Evolutionary conservation across 352 stramenopile species (phyloP).

Genomic region (Saprolegnia parasitica): DNA sequence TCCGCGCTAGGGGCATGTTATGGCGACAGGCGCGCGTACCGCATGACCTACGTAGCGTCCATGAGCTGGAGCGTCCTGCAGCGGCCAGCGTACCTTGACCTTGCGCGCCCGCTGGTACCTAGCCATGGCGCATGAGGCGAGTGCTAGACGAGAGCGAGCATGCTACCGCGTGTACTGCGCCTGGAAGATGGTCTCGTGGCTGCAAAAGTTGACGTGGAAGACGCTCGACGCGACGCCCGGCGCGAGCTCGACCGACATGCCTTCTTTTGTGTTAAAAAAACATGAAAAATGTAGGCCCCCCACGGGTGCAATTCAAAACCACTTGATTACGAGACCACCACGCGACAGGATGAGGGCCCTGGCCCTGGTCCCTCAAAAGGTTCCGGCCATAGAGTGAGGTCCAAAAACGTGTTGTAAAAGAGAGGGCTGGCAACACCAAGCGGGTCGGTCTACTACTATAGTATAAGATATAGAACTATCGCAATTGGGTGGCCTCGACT

Average conservation of each 20-base stretch:
- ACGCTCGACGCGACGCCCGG: background rate
- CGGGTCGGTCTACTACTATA: too few relatives aligned
- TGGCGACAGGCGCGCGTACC: background rate
- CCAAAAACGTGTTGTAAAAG: too few relatives aligned
- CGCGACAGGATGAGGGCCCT: too few relatives aligned
- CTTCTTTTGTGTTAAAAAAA: background rate
- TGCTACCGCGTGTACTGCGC: slow-evolving; percentile 10
- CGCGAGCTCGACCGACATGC: background rate
- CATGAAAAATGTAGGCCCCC: background rate
- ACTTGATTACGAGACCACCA: too few relatives aligned
- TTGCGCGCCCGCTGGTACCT: slow-evolving; percentile 24
- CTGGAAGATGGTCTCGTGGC: slow-evolving; percentile 24
- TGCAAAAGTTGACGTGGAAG: slow-evolving; percentile 19
- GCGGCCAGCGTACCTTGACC: slow-evolving; percentile 40
- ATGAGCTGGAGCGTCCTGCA: background rate
- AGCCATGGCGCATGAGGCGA: background rate
- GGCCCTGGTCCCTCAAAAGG: too few relatives aligned
- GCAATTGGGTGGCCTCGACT: too few relatives aligned
- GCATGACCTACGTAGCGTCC: background rate
- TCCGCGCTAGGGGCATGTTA: background rate
- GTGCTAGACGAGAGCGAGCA: background rate
- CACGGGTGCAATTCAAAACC: background rate
- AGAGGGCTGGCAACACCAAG: too few relatives aligned
- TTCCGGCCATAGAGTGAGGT: too few relatives aligned
- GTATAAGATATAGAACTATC: too few relatives aligned